Percentiles rank a stretch among this genome's conserved stretches.
Conservation (phyloP, 1,139 yeast species). For the Protomyces inouyei region DNA sequence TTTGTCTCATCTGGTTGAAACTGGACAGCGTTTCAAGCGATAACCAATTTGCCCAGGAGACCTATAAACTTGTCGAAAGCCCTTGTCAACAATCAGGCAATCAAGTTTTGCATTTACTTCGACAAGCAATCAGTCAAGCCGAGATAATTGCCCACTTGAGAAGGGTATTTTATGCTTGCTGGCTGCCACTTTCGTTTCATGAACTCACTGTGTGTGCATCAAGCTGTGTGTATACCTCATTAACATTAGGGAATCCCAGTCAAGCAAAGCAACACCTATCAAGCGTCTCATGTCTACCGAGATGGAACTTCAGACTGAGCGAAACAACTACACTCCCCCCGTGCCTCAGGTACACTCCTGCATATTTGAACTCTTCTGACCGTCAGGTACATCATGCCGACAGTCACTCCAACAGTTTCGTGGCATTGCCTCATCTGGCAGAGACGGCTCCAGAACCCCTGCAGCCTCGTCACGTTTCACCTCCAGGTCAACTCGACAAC, state of each 20-base stretch:
- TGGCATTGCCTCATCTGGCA: not conserved
- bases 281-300: not conserved
- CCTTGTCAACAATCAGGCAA: not conserved
- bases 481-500: not conserved
- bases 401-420: not conserved
- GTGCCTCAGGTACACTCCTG: not conserved
- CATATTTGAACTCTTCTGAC: not conserved
- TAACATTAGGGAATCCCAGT: not conserved
- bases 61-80: not conserved
- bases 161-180: not conserved
- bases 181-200: not conserved
- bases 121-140: not conserved
- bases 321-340: not conserved
- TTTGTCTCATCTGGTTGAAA: not conserved
- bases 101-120: not conserved
- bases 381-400: not conserved
- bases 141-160: not conserved
- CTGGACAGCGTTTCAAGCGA: not conserved
- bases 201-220: not conserved
- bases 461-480: not conserved
- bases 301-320: not conserved
- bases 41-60: not conserved
- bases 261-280: not conserved
- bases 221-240: not conserved
- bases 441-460: not conserved